phyloP scores from a whole-genome alignment of 208 protist species.

The Leishmania turanica region DNA sequence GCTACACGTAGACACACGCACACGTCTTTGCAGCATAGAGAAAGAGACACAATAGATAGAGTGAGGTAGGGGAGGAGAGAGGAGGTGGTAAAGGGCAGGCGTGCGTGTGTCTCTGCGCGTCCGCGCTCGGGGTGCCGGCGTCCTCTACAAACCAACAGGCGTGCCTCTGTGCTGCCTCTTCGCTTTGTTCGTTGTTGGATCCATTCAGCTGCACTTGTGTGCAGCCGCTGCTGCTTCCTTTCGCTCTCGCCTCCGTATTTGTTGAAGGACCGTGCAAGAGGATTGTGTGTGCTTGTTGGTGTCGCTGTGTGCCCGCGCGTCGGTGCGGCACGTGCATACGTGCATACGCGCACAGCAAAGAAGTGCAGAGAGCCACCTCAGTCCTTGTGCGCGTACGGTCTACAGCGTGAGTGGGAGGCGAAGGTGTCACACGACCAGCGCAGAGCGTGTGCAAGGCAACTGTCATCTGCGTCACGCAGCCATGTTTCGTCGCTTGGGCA shows the following conservation, averaged over 20 bases:
- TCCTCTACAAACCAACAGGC: not conserved
- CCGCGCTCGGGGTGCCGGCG: not conserved
- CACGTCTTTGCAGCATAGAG: not conserved
- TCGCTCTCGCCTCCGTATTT: not conserved
- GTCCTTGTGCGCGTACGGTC: not conserved
- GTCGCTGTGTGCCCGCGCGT: not conserved
- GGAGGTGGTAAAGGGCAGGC: not conserved
- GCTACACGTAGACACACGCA: constrained; percentile 4
- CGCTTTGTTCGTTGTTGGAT: no score
- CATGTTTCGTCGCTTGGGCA: constrained; percentile 27
- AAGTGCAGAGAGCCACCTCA: not conserved
- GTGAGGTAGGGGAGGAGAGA: not conserved
- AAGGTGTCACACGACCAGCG: not conserved
- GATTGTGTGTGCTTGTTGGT: not conserved
- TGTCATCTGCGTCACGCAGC: not conserved
- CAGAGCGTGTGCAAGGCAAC: not conserved
- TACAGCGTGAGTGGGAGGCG: not conserved
- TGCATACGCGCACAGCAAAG: not conserved
- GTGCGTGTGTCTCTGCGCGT: not conserved
- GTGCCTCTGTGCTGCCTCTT: not conserved
- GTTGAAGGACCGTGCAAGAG: not conserved
- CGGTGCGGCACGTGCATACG: not conserved
- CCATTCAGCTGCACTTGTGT: not conserved
- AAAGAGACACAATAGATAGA: not conserved
- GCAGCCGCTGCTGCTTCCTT: not conserved